These are phyloP conservation scores for Eucalyptus paniculata DNA, from an alignment of 345 rosid species.

Conservation along the genomic window DNA sequence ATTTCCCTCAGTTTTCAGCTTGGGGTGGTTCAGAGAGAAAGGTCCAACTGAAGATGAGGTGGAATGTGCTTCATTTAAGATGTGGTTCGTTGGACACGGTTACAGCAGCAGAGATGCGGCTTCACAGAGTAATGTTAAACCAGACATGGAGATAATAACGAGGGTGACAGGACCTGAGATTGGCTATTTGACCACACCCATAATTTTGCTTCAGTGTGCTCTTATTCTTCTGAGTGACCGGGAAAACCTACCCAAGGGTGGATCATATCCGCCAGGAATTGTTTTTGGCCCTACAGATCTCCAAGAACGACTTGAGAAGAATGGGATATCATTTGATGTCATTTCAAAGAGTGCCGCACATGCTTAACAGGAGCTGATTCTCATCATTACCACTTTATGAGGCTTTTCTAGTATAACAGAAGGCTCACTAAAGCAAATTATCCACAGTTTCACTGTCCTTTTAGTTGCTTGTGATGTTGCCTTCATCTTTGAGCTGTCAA, in stretches of 20 bases:
- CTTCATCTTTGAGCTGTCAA: neutral
- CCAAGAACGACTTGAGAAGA: conserved; percentile 48
- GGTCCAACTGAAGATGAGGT: conserved; percentile 88
- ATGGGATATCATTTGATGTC: conserved; percentile 69
- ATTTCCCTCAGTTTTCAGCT: conserved; percentile 76
- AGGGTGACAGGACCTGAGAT: conserved; percentile 79
- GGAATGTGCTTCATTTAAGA: conserved; percentile 63
- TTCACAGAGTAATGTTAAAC: conserved; percentile 29
- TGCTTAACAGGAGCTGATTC: neutral
- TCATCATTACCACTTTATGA: neutral
- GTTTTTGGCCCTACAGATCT: conserved; percentile 76
- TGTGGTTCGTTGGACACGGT: conserved; percentile 86
- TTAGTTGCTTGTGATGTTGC: neutral
- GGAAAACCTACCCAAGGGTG: conserved; percentile 54
- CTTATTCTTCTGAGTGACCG: conserved; percentile 48
- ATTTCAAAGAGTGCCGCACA: conserved; percentile 35
- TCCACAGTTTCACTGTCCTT: neutral
- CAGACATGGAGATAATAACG: conserved; percentile 59
- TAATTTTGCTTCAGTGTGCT: conserved; percentile 57
- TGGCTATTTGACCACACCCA: conserved; percentile 74
- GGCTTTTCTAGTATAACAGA: neutral
- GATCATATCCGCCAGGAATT: conserved; percentile 67
- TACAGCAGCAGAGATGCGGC: conserved; percentile 33
- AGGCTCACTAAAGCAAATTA: neutral
- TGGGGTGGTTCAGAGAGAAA: conserved; percentile 66